Evolutionary conservation across 148 eudicot genomes (phyloP), one percentile per base, ranked within the genome.

Genomic region (Vaccinium vitisidaea): DNA sequence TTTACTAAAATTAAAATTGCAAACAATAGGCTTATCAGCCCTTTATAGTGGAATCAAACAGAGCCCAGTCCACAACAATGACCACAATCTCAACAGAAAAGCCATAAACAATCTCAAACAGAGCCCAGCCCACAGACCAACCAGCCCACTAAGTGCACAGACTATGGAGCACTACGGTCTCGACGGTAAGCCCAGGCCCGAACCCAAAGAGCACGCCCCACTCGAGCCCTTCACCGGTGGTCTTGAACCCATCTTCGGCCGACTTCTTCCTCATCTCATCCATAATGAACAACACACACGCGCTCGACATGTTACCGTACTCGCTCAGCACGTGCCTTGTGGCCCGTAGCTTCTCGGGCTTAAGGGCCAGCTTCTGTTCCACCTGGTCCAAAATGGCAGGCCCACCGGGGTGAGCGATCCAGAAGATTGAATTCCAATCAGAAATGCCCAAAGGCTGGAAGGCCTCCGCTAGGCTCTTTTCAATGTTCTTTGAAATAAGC

Each of bases 191-290:
- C 39, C 88, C 88, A 0, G 88, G 88, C 13, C 88, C 88, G 1
- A 86, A 82, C 80, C 85, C 88, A 30, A 86, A 79, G 8, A 86
- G 55, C 32, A 86, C 88, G 21, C 88, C 88, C 88, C 88, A 86
- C 0, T 67, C 73, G 1, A 67, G 73, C 73, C 73, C 73, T 12
- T 67, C 36, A 11, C 73, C 73, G 36, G 79, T 78, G 36, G 88
- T 86, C 75, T 77, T 65, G 69, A 78, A 46, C 85, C 88, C 83
- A 2, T 86, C 52, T 46, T 19, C 69, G 4, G 56, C 58, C 0
- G 88, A 86, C 55, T 80, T 80, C 74, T 80, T 85, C 86, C 86
- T 80, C 86, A 85, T 46, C 80, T 85, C 80, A 30, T 85, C 86
- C 79, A 85, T 10, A 0, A 85, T 85, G n/a, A 85, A 85, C 14